A percentile compares a stretch with the other conserved stretches of the same genome.
phyloP scores from a whole-genome alignment of 2,329 filamentous ascomycete species.

The Epichloe hybrida region DNA sequence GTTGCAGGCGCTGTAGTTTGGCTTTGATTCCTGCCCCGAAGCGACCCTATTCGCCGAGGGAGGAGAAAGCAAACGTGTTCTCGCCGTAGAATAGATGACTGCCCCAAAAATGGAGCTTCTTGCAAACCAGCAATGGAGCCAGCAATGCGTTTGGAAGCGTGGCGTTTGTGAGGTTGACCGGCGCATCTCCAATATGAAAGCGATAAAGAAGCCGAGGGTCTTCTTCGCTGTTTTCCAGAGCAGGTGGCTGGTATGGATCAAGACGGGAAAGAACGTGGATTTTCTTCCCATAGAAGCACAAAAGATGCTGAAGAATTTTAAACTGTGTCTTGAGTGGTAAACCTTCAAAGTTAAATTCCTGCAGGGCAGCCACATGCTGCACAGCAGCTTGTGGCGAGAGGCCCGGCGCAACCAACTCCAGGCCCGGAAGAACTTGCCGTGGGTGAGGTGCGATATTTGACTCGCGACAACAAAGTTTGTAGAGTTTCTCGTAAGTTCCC shows the following conservation, averaged over 20 bases:
- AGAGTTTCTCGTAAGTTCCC: slow-evolving; percentile 4
- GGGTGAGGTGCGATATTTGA: slow-evolving; percentile 10
- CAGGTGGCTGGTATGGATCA: slow-evolving; percentile 20
- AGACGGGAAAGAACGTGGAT: slow-evolving; percentile 33
- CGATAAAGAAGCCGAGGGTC: slow-evolving; percentile 17
- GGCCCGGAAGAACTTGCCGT: slow-evolving; percentile 6
- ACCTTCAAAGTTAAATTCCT: not conserved
- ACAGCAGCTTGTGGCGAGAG: not conserved
- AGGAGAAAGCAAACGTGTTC: slow-evolving; percentile 39
- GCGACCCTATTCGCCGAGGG: slow-evolving; percentile 35
- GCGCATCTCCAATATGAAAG: slow-evolving; percentile 24
- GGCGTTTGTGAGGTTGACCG: slow-evolving; percentile 20
- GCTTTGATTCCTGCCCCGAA: slow-evolving; percentile 30
- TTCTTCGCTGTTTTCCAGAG: not conserved
- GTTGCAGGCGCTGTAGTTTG: slow-evolving; percentile 27
- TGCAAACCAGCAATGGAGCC: slow-evolving; percentile 24
- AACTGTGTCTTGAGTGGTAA: slow-evolving; percentile 13
- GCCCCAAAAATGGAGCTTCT: slow-evolving; percentile 26
- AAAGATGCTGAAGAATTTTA: slow-evolving; percentile 22
- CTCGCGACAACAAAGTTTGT: slow-evolving; percentile 9
- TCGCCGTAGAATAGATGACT: slow-evolving; percentile 32
- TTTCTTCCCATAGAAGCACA: slow-evolving; percentile 20
- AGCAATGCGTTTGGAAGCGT: slow-evolving; percentile 24
- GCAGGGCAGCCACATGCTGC: not conserved
- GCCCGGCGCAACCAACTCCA: slow-evolving; percentile 1